Evolutionary conservation across 106 monocot genomes (phyloP).

Genomic region (Ottelia alismoides): DNA sequence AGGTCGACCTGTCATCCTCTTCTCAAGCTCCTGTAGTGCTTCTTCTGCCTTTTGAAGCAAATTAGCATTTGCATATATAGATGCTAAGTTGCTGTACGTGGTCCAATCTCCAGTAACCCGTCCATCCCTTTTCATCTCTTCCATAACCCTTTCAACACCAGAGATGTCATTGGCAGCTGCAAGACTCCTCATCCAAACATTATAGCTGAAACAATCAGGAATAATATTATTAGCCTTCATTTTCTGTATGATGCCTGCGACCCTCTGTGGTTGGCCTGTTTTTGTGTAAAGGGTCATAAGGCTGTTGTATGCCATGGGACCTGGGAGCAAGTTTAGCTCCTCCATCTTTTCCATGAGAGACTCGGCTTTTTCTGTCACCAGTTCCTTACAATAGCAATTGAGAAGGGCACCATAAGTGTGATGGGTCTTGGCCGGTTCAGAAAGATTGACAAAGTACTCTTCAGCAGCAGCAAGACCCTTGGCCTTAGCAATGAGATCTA

Average conservation of each 20-base stretch:
- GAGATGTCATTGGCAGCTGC: conserved; percentile 57
- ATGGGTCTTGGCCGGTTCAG: conserved; percentile 76
- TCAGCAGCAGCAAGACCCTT: conserved; percentile 69
- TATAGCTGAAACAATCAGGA: conserved; percentile 81
- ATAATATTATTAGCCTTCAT: conserved; percentile 79
- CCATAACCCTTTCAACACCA: conserved; percentile 77
- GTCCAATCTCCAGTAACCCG: conserved; percentile 85
- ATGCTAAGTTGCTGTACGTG: conserved; percentile 86
- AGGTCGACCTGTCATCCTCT: conserved; percentile 28
- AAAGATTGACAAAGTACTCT: conserved; percentile 79
- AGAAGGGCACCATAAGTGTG: conserved; percentile 79
- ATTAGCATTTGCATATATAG: conserved; percentile 70
- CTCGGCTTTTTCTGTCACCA: conserved; percentile 75
- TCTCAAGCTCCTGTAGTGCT: conserved; percentile 86
- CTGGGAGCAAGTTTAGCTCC: conserved; percentile 52
- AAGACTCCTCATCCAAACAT: conserved; percentile 93
- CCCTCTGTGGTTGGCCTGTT: conserved; percentile 43
- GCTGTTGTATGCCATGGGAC: conserved; percentile 85
- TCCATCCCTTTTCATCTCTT: conserved; percentile 99
- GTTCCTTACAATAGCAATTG: conserved; percentile 94
- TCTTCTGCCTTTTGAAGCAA: conserved; percentile 76
- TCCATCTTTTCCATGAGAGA: conserved; percentile 93
- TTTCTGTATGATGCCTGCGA: conserved; percentile 72
- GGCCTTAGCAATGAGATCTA: conserved; percentile 82
- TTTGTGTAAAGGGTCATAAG: conserved; percentile 92